phyloP scores from a whole-genome alignment of 805 yeast genomes.

The Metschnikowia reukaufii region DNA sequence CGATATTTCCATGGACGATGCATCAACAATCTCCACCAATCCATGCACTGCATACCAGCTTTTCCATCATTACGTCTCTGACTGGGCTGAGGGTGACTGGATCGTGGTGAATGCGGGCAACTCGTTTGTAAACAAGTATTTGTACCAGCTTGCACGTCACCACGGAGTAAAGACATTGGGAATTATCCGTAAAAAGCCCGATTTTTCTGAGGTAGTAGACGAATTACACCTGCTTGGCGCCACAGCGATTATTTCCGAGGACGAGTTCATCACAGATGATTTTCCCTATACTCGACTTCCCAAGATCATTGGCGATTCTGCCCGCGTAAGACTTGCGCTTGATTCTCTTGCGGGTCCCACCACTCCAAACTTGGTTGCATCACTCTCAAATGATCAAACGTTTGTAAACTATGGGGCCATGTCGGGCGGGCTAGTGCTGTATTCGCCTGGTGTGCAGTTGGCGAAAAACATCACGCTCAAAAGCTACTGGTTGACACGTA shows the following conservation, averaged over 20 bases:
- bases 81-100: constrained; percentile 32
- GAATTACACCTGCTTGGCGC: constrained; percentile 31
- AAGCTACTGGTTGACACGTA: constrained; percentile 35
- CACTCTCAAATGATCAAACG: constrained; percentile 28
- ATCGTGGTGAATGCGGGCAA: constrained; percentile 35
- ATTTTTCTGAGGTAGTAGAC: constrained; percentile 18
- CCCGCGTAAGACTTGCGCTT: constrained; percentile 30
- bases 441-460: constrained; percentile 27
- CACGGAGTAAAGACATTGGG: constrained; percentile 29
- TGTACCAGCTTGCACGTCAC: constrained; percentile 29
- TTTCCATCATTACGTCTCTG: constrained; percentile 20
- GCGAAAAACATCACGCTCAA: constrained; percentile 30
- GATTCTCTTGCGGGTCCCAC: constrained; percentile 33
- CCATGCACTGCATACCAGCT: constrained; percentile 25
- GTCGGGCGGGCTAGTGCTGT: constrained; percentile 20
- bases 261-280: constrained; percentile 22
- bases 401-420: constrained; percentile 32
- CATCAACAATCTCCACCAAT: constrained; percentile 24
- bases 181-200: constrained; percentile 29
- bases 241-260: constrained; percentile 31
- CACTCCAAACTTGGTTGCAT: constrained; percentile 22
- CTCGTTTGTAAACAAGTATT: constrained; percentile 33
- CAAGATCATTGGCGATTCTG: constrained; percentile 19
- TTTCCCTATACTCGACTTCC: constrained; percentile 18
- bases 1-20: constrained; percentile 18